Conservation (phyloP, 495 filamentous ascomycete genomes). For the Penicillium canariense region DNA sequence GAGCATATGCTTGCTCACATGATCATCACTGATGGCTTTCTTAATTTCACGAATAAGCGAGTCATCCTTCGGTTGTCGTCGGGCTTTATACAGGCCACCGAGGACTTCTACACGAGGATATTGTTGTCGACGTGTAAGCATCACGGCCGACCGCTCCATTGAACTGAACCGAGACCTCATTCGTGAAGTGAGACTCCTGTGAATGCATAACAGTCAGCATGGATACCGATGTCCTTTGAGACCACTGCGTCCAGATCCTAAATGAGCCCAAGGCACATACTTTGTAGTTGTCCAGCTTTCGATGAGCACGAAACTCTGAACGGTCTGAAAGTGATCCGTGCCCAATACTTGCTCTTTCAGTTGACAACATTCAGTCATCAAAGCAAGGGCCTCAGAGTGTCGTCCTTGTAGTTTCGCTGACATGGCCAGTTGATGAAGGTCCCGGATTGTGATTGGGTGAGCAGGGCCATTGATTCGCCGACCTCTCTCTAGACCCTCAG, state of each 20-base stretch:
- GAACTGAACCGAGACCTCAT: not conserved
- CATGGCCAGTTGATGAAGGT: not conserved
- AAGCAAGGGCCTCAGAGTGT: not conserved
- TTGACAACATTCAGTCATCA: conserved; percentile 2
- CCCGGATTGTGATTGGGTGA: not conserved
- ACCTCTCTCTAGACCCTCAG: not conserved
- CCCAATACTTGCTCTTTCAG: not conserved
- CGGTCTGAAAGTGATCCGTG: not conserved
- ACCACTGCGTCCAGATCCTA: not conserved
- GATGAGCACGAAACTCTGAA: not conserved
- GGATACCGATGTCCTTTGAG: not conserved
- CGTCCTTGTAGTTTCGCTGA: not conserved
- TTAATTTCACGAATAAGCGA: conserved; percentile 4
- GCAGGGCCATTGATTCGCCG: conserved; percentile 5
- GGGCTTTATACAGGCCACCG: conserved; percentile 3
- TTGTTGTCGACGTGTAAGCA: not conserved
- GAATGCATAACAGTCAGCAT: not conserved
- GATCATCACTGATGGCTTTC: not conserved
- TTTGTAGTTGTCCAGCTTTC: not conserved
- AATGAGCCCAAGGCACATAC: not conserved
- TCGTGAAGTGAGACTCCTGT: not conserved
- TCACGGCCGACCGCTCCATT: not conserved
- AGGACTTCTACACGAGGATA: conserved; percentile 2
- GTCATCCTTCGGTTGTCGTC: not conserved
- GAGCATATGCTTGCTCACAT: not conserved